Percentiles rank a stretch among this genome's conserved stretches.
These are phyloP conservation scores for Canavalia gladiata DNA, from an alignment of 306 rosid species.

Conservation along the genomic window DNA sequence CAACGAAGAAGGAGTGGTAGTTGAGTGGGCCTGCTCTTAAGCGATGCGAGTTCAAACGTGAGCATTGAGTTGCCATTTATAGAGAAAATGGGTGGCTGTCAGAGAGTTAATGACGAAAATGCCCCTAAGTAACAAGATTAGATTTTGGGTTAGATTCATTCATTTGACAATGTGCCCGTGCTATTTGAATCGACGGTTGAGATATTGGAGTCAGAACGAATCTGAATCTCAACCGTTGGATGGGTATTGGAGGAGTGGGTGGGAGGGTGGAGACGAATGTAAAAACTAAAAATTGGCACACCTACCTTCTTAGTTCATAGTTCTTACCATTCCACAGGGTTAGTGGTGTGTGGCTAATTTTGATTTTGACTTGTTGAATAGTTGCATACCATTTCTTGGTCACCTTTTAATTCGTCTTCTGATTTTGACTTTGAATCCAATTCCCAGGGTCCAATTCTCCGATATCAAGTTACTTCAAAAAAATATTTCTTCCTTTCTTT, in stretches of 20 bases:
- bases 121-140: slow-evolving; percentile 13
- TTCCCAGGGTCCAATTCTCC: neutral
- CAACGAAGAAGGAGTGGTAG: neutral
- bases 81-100: neutral
- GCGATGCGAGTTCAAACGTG: neutral
- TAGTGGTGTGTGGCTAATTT: neutral
- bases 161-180: neutral
- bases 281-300: neutral
- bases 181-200: neutral
- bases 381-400: neutral
- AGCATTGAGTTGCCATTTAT: neutral
- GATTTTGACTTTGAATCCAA: neutral
- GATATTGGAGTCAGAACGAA: neutral
- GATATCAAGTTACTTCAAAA: no score
- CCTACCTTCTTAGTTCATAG: neutral
- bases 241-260: neutral
- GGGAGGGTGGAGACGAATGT: neutral
- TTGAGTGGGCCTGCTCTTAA: neutral
- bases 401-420: neutral
- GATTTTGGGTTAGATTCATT: slow-evolving; percentile 41
- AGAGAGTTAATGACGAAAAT: neutral
- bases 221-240: slow-evolving; percentile 35
- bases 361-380: slow-evolving; percentile 11
- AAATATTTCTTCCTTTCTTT: no score
- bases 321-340: no score